Conservation (phyloP, 2,329 filamentous ascomycete genomes). For the Myriosclerotinia duriaeana region DNA sequence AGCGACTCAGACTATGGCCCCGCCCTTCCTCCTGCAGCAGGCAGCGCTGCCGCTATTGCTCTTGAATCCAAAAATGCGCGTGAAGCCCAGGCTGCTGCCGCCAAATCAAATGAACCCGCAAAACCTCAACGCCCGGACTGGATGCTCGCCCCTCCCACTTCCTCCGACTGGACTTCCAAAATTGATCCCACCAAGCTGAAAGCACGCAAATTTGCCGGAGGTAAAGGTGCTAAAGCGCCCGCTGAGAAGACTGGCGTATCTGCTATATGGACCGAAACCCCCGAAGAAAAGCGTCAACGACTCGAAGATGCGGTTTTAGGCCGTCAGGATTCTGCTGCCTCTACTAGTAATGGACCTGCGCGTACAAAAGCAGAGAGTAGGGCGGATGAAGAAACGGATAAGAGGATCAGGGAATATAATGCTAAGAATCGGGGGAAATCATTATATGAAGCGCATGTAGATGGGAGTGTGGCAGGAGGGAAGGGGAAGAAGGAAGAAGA, state of each 20-base stretch:
- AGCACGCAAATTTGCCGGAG: slow-evolving; percentile 78
- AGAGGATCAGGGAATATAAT: slow-evolving; percentile 58
- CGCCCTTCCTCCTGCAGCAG: slow-evolving; percentile 51
- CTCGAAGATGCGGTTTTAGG: slow-evolving; percentile 82
- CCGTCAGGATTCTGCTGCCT: slow-evolving; percentile 45
- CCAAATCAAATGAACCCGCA: slow-evolving; percentile 36
- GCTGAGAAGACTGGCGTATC: slow-evolving; percentile 37
- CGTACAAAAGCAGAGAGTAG: slow-evolving; percentile 32
- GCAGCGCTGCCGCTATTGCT: slow-evolving; percentile 31
- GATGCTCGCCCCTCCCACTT: slow-evolving; percentile 72
- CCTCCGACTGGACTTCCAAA: slow-evolving; percentile 54
- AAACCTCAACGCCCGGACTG: slow-evolving; percentile 74
- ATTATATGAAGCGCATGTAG: slow-evolving; percentile 53
- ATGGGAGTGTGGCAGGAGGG: slow-evolving; percentile 42
- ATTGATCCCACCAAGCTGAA: slow-evolving; percentile 82
- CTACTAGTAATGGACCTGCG: slow-evolving; percentile 9
- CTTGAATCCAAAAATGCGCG: slow-evolving; percentile 8
- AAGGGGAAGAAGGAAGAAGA: slow-evolving; percentile 52
- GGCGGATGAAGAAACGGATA: slow-evolving; percentile 47
- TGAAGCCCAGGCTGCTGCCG: slow-evolving; percentile 17
- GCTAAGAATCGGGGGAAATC: slow-evolving; percentile 56
- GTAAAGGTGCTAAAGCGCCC: slow-evolving; percentile 53
- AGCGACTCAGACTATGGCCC: slow-evolving; percentile 58
- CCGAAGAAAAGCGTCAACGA: slow-evolving; percentile 79
- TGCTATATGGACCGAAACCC: slow-evolving; percentile 83